A percentile compares a stretch with the other conserved stretches of the same genome.
Conservation (phyloP, 257 asterid species). For the Prunella vulgaris region DNA sequence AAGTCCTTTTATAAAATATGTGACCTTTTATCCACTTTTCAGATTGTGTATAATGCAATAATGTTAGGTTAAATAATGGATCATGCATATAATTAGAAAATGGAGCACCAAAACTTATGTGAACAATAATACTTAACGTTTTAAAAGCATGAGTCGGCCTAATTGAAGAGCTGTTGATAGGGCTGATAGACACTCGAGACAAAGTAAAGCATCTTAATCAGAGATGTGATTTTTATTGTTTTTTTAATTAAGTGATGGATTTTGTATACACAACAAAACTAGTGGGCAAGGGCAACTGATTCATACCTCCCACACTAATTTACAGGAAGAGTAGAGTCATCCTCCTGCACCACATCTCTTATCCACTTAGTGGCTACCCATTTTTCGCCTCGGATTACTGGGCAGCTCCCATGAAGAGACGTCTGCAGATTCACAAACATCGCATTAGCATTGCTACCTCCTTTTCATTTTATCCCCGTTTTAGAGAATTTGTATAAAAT, state of each 20-base stretch:
- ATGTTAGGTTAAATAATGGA: background rate
- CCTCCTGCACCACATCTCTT: conserved; percentile 58
- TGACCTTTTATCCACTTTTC: background rate
- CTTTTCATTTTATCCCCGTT: too few species aligned
- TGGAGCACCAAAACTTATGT: background rate
- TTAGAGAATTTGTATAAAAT: too few species aligned
- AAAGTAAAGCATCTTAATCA: too few species aligned
- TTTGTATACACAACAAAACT: conserved; percentile 32
- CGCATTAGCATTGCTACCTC: background rate
- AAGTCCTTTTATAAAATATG: background rate
- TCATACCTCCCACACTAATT: background rate
- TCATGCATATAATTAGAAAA: background rate
- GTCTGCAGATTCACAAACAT: conserved; percentile 35
- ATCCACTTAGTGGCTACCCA: conserved; percentile 99
- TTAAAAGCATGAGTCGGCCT: background rate
- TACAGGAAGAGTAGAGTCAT: conserved; percentile 15
- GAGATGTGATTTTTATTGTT: too few species aligned
- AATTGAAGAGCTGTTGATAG: too few species aligned
- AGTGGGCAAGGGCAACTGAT: background rate
- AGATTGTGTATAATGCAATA: background rate
- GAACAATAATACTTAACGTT: background rate
- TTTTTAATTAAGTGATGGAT: background rate
- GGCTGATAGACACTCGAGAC: too few species aligned
- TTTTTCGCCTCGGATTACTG: conserved; percentile 81
- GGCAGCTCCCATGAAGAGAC: conserved; percentile 95